phyloP scores from a whole-genome alignment of 176 grass and related monocot genomes.

The Pharus latifolius region DNA sequence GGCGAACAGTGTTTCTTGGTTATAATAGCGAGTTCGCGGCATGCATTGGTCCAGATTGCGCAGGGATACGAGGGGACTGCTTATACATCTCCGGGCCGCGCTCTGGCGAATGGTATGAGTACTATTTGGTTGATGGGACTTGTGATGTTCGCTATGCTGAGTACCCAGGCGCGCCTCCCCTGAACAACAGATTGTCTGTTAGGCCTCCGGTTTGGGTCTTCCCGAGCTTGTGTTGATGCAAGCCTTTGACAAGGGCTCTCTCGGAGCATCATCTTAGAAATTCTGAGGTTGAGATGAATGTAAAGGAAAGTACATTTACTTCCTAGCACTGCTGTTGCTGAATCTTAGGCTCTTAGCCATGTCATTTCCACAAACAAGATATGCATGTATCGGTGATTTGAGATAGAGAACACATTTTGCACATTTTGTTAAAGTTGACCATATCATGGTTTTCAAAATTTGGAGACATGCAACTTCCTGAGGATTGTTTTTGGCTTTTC shows the following conservation, averaged over 20 bases:
- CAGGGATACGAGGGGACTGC: conserved; percentile 35
- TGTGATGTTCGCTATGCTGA: conserved; percentile 27
- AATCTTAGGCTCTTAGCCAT: background rate
- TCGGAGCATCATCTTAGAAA: background rate
- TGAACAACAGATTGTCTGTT: conserved; percentile 4
- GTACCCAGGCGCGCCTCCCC: conserved; percentile 31
- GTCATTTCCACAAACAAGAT: background rate
- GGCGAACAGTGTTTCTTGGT: conserved; percentile 43
- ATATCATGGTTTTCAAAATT: no score
- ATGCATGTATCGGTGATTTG: background rate
- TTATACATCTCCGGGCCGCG: conserved; percentile 32
- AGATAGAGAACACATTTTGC: background rate
- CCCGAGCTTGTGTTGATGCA: conserved; percentile 50
- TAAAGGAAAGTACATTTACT: conserved; percentile 6
- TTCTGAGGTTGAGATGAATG: background rate
- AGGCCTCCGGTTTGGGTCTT: conserved; percentile 49
- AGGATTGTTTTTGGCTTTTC: background rate
- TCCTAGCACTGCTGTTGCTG: background rate
- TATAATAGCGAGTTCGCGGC: conserved; percentile 41
- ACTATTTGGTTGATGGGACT: conserved; percentile 35
- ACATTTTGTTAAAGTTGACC: background rate
- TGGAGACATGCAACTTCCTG: background rate
- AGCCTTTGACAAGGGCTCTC: background rate
- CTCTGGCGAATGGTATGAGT: conserved; percentile 38
- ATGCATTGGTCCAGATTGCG: conserved; percentile 25